Conservation (phyloP, 768 basidiomycete species). For the Lactarius vividus region DNA sequence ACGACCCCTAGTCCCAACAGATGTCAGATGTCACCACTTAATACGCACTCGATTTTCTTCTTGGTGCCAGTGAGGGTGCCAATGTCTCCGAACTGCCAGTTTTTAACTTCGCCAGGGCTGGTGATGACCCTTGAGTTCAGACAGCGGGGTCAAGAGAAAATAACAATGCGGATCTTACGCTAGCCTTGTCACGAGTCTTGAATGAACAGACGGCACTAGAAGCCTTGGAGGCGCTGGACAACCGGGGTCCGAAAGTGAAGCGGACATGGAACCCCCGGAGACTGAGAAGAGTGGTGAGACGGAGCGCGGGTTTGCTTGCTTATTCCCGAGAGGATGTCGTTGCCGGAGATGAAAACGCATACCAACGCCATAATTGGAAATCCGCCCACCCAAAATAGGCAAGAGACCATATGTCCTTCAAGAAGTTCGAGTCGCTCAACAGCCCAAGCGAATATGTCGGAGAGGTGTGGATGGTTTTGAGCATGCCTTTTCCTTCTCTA, state of each 20-base stretch:
- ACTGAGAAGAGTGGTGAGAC: neutral
- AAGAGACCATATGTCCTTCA: neutral
- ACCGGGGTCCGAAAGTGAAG: conserved; percentile 2
- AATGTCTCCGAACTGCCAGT: conserved; percentile 1
- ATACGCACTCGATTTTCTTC: conserved; percentile 18
- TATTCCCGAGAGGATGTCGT: neutral
- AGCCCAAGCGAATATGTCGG: conserved; percentile 20
- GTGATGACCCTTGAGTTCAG: conserved; percentile 24
- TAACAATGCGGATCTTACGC: conserved; percentile 6
- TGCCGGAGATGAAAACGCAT: conserved; percentile 17
- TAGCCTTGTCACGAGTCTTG: conserved; percentile 3
- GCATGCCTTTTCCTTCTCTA: conserved; percentile 36
- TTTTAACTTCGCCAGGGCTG: conserved; percentile 6
- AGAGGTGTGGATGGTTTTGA: conserved; percentile 36
- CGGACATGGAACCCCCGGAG: conserved; percentile 4
- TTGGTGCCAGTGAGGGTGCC: conserved; percentile 23
- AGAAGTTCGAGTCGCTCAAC: neutral
- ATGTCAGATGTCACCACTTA: conserved; percentile 32
- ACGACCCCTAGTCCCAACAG: conserved; percentile 32
- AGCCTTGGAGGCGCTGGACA: conserved; percentile 2
- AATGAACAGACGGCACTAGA: conserved; percentile 5
- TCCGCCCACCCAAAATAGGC: conserved; percentile 1
- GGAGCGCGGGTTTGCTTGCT: neutral
- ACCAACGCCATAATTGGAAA: neutral
- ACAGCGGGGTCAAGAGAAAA: conserved; percentile 26